Evolutionary conservation across 2,329 filamentous ascomycete genomes (phyloP), one percentile per base, ranked within the genome.

Genomic region (Neonectria faginata): DNA sequence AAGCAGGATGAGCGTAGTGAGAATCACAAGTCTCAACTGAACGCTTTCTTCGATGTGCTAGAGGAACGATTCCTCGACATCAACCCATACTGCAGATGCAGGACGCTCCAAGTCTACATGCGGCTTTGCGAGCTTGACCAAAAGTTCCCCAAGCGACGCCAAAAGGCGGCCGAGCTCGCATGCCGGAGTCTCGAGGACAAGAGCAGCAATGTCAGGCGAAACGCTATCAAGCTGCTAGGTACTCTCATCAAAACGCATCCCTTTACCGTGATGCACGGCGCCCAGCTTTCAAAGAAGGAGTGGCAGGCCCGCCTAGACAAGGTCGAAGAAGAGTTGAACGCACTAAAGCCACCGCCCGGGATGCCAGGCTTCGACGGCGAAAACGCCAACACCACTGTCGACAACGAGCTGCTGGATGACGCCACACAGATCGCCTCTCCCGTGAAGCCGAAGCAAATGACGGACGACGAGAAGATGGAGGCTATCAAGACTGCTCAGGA

Each of bases 41-140:
- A 97, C 70, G 94, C 94, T 20, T 99, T 98, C 77, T 98, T 98
- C 74, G 95, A 98, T 73, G 94, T 98, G 0, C 84, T 99, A 2
- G 94, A 99, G 76, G 95, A 98, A 80, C 90, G 96, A 12, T 99
- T 99, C 79, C 85, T 98, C 54, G 96, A 99, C 73, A 88, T 97
- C 74, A 99, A 98, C 78, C 97, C 96, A 0, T 99, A 98, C 80
- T 97, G 94, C 77, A 89, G 96, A 74, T 97, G 92, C 79, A 88
- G 95, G 71, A 90, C 93, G 2, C 92, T 99, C 65, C 96, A 99
- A 76, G 96, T 98, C 3, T 97, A 96, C 75, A 88, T 92, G 80
- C 95, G 90, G 75, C 86, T 99, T 12, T 97, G 94, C 74, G 94
- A 97, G 62, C 85, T 98, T n/a, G 93, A 97, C 51, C 93, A 95